Evolutionary conservation across 306 rosid species (phyloP).

Genomic region (Astragalus membranaceus): DNA sequence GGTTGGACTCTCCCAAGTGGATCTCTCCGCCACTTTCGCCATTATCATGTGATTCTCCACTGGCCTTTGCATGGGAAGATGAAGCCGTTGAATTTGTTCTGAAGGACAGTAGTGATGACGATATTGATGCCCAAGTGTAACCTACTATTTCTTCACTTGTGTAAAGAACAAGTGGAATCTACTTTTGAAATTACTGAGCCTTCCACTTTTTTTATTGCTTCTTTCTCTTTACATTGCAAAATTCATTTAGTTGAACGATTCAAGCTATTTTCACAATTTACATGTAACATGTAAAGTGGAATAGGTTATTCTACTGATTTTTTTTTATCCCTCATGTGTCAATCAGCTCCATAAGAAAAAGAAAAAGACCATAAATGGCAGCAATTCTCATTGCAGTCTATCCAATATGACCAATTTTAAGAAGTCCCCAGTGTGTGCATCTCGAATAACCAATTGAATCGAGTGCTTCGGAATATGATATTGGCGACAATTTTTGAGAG

Average conservation of each 20-base stretch:
- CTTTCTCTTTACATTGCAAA: not conserved
- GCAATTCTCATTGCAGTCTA: no score
- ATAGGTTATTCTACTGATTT: not conserved
- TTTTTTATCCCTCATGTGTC: not conserved
- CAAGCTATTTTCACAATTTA: not conserved
- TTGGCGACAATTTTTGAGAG: no score
- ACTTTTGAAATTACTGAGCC: not conserved
- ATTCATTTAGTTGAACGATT: not conserved
- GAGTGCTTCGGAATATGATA: no score
- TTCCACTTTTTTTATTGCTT: not conserved
- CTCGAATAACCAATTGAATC: no score
- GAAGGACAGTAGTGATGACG: slow-evolving; percentile 4
- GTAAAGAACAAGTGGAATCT: not conserved
- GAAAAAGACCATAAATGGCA: no score
- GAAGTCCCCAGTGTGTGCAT: no score
- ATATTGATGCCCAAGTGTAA: not conserved
- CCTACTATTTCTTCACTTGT: not conserved
- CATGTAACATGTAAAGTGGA: not conserved
- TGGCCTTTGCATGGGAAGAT: slow-evolving; percentile 16
- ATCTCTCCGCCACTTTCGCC: slow-evolving; percentile 37
- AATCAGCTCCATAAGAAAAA: not conserved
- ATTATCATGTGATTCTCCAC: slow-evolving; percentile 12
- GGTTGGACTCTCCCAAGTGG: slow-evolving; percentile 22
- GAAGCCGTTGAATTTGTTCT: slow-evolving; percentile 23
- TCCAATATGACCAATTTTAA: no score